Percentiles rank a stretch among this genome's conserved stretches.
phyloP scores from a whole-genome alignment of 1,139 yeast genomes.

The Blastobotrys capitulatus region DNA sequence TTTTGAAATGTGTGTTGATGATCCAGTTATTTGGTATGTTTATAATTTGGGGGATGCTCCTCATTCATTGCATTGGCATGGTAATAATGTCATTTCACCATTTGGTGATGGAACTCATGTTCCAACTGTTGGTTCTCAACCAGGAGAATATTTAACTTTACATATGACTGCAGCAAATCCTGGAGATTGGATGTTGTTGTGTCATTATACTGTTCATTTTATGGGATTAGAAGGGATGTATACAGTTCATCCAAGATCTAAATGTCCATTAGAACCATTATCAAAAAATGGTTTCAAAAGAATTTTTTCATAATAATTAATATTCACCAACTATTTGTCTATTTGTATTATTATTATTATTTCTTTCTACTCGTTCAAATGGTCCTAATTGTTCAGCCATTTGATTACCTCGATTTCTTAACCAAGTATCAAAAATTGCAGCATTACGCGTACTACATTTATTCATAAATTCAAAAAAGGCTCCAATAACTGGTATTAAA shows the following conservation, averaged over 20 bases:
- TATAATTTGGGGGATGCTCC: slow-evolving; percentile 11
- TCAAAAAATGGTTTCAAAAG: slow-evolving; percentile 4
- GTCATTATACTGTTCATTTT: slow-evolving; percentile 9
- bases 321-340: not conserved
- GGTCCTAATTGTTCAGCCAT: slow-evolving; percentile 19
- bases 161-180: slow-evolving; percentile 7
- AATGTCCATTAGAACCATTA: slow-evolving; percentile 8
- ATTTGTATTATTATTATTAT: not conserved
- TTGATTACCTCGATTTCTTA: slow-evolving; percentile 23
- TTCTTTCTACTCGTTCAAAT: slow-evolving; percentile 14
- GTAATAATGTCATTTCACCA: slow-evolving; percentile 1
- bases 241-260: not conserved
- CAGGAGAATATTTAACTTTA: slow-evolving; percentile 3
- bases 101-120: not conserved
- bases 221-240: slow-evolving; percentile 9
- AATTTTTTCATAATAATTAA: not conserved
- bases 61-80: slow-evolving; percentile 9
- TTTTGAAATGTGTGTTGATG: slow-evolving; percentile 9
- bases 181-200: slow-evolving; percentile 8
- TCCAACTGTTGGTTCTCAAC: slow-evolving; percentile 6
- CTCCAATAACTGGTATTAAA: slow-evolving; percentile 74
- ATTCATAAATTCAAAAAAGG: slow-evolving; percentile 70
- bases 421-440: slow-evolving; percentile 50
- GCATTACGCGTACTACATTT: slow-evolving; percentile 90
- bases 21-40: slow-evolving; percentile 10